Base-by-base conservation (phyloP, 805 yeast species). In the Candida palmyrensis region DNA sequence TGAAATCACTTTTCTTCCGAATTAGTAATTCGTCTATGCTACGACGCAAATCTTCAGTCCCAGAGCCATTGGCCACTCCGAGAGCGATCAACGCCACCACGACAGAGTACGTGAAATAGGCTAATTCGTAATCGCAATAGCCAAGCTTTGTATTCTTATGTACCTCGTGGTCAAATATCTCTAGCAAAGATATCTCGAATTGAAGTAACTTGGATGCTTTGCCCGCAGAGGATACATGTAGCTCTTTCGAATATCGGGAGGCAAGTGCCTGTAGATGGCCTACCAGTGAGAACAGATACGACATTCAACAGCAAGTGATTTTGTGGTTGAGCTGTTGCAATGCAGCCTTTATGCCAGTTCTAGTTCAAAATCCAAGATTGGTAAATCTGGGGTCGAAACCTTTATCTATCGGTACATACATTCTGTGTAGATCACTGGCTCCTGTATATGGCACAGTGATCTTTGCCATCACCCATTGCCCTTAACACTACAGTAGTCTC, bases 81-180 rank as follows among this genome's bases (percentile, higher is more conserved):
- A n/a, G n/a, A n/a, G n/a, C n/a, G 14, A 37, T 42, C 11, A 53
- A 33, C 23, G 36, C 32, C 18, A 25, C 26, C 3, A 51, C 49
- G 5, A 42, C 28, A 5, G 31, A 25, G 28, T 45, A 58, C 33
- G 55, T 42, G 2, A 66, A 45, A 36, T 49, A 59, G 2, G 66
- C 63, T 32, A 60, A 30, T 37, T 60, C 67, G 40, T 49, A 53
- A 38, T 66, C 70, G 38, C 71, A 66, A 32, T 51, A 53, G 1
- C 59, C 57, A n/a, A 55, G 22, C 16, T 34, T 42, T 3, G 49
- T 45, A 9, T 46, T 36, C 33, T 60, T 57, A 25, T 51, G 51
- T 19, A 42, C 32, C 40, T 66, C 66, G 32, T 53, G 53, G 28
- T 52, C 55, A 43, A 62, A 56, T 18, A 51, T 43, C 38, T 64